These are phyloP conservation scores for Tolypocladium pustulatum DNA, from an alignment of 2,329 filamentous ascomycete genomes.

Conservation along the genomic window DNA sequence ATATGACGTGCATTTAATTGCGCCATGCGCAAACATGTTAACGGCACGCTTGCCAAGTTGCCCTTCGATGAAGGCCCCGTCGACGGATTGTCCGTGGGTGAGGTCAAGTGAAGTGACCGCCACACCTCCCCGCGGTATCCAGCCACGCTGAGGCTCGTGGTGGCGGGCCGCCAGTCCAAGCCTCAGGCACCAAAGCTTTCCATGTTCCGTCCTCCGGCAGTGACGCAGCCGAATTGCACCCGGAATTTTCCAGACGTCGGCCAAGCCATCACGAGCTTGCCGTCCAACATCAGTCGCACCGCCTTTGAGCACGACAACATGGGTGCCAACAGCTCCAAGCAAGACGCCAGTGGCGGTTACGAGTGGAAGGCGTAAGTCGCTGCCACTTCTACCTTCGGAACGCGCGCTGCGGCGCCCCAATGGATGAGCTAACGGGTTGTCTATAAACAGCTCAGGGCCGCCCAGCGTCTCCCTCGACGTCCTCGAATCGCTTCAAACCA, in stretches of 20 bases:
- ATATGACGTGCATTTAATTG: background rate
- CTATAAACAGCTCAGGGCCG: conserved; percentile 29
- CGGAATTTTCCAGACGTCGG: conserved; percentile 21
- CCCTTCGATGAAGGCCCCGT: background rate
- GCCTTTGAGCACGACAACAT: conserved; percentile 34
- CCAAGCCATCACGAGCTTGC: conserved; percentile 15
- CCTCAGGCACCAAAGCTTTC: conserved; percentile 13
- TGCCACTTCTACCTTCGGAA: background rate
- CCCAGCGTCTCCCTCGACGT: conserved; percentile 65
- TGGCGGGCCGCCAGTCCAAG: background rate
- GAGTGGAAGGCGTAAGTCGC: conserved; percentile 45
- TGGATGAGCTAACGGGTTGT: background rate
- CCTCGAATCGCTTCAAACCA: conserved; percentile 72
- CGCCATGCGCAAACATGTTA: background rate
- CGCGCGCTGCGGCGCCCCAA: background rate
- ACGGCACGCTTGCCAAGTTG: background rate
- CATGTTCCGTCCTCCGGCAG: conserved; percentile 7
- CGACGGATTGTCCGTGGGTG: background rate
- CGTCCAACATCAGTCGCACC: conserved; percentile 17
- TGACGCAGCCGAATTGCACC: conserved; percentile 21
- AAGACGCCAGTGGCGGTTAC: conserved; percentile 21
- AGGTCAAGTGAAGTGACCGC: background rate
- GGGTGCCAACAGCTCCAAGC: conserved; percentile 48
- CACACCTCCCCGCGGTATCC: conserved; percentile 1
- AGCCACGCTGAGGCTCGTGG: conserved; percentile 3